Conservation (phyloP, 1,284 basidiomycete genomes). For the Cryptococcus floricola region DNA sequence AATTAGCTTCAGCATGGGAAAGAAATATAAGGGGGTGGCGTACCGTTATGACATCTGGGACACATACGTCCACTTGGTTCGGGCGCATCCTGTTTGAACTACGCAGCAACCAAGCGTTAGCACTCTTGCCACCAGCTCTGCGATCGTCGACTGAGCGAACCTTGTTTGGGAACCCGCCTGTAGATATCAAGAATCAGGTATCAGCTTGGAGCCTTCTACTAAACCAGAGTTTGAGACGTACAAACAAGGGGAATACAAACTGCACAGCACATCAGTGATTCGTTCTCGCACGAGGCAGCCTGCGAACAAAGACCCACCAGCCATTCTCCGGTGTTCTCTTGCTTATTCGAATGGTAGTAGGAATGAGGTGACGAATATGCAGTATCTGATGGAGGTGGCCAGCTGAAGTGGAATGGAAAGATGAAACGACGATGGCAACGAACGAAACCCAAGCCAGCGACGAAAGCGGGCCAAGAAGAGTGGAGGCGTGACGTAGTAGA, state of each 20-base stretch:
- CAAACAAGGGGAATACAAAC: conserved; percentile 45
- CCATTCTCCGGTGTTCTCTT: too few species aligned
- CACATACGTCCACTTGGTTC: conserved; percentile 32
- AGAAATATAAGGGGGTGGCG: neutral
- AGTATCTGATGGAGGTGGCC: too few species aligned
- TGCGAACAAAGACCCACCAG: too few species aligned
- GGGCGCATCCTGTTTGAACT: conserved; percentile 37
- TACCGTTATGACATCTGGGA: conserved; percentile 43
- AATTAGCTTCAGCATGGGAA: neutral
- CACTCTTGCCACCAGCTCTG: neutral
- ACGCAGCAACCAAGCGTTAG: conserved; percentile 2
- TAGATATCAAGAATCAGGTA: neutral
- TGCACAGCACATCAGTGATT: conserved; percentile 4
- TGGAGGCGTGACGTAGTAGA: too few species aligned
- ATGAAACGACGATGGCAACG: too few species aligned
- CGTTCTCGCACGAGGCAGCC: neutral
- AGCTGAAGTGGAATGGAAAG: too few species aligned
- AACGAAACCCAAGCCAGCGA: too few species aligned
- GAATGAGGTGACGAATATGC: too few species aligned
- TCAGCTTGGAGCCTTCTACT: neutral
- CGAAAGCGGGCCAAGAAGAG: too few species aligned
- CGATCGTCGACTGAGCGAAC: conserved; percentile 16
- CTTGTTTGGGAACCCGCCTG: conserved; percentile 44
- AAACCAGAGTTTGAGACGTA: conserved; percentile 12
- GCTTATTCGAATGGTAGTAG: too few species aligned